Percentiles rank a stretch among this genome's conserved stretches.
Evolutionary conservation across 768 basidiomycete genomes (phyloP).

Genomic region (Russula vinacea): DNA sequence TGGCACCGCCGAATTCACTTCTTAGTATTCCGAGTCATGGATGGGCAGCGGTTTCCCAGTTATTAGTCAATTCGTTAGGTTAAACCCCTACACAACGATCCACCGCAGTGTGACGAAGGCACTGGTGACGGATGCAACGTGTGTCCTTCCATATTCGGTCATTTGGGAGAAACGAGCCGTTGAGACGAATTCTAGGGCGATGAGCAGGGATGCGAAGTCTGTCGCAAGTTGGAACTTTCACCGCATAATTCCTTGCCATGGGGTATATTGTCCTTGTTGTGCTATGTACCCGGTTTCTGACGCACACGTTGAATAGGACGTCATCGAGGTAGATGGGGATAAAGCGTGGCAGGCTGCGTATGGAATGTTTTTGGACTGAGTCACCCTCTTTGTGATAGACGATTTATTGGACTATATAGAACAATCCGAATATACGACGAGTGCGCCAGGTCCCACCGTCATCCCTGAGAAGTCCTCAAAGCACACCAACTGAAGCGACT

Average conservation of each 20-base stretch:
- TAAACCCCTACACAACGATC: conserved; percentile 6
- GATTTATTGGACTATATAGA: not conserved
- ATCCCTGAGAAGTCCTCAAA: not conserved
- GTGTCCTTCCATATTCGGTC: not conserved
- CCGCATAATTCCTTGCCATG: conserved; percentile 72
- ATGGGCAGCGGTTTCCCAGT: conserved; percentile 15
- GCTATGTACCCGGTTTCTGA: not conserved
- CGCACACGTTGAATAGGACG: conserved; percentile 35
- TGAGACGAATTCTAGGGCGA: conserved; percentile 38
- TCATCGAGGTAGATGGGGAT: conserved; percentile 44
- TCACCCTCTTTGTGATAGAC: not conserved
- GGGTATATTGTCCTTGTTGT: conserved; percentile 37
- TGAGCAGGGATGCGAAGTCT: conserved; percentile 60
- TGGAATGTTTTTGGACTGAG: conserved; percentile 24
- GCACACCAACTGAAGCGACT: not conserved
- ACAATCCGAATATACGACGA: not conserved
- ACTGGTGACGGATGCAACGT: conserved; percentile 16
- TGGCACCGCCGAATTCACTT: not conserved
- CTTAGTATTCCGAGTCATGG: conserved; percentile 1
- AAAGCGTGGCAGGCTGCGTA: conserved; percentile 35
- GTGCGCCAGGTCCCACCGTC: not conserved
- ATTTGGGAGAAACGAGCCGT: not conserved
- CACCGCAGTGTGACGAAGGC: conserved; percentile 14
- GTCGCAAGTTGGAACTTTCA: conserved; percentile 74
- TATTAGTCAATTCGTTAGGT: not conserved